A percentile compares a stretch with the other conserved stretches of the same genome.
Conservation (phyloP, 768 basidiomycete genomes). For the Dacryopinax primogenitus region DNA sequence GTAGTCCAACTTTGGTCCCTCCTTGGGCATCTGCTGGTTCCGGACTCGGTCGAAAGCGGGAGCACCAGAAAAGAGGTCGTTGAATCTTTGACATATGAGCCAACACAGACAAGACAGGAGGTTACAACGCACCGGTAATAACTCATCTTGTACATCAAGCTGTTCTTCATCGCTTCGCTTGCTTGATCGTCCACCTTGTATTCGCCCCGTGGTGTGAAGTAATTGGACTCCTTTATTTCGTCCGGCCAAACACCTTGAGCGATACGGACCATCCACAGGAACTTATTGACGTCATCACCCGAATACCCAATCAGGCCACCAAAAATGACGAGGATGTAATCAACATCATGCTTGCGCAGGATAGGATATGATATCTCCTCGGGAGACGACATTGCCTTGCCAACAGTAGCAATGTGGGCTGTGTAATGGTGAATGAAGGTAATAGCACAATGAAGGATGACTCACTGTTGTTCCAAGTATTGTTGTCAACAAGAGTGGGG, state of each 20-base stretch:
- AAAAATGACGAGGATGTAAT: slow-evolving; percentile 94
- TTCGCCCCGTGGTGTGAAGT: slow-evolving; percentile 85
- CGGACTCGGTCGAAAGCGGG: slow-evolving; percentile 76
- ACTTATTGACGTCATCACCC: slow-evolving; percentile 99
- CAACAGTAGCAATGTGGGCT: slow-evolving; percentile 98
- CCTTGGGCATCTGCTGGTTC: slow-evolving; percentile 64
- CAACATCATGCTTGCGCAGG: slow-evolving; percentile 91
- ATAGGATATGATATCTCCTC: slow-evolving; percentile 98
- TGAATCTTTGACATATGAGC: slow-evolving; percentile 42
- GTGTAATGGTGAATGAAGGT: neutral
- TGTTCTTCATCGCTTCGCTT: slow-evolving; percentile 77
- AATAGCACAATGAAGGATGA: slow-evolving; percentile 16
- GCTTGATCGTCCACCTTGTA: slow-evolving; percentile 85
- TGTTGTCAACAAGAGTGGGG: slow-evolving; percentile 93
- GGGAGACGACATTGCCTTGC: slow-evolving; percentile 89
- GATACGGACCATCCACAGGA: slow-evolving; percentile 96
- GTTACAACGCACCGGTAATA: slow-evolving; percentile 60
- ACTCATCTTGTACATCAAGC: slow-evolving; percentile 99
- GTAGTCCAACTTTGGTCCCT: slow-evolving; percentile 72
- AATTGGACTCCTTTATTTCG: slow-evolving; percentile 89
- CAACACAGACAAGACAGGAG: slow-evolving; percentile 12
- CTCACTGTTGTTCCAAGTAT: slow-evolving; percentile 99
- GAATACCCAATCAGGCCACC: slow-evolving; percentile 94
- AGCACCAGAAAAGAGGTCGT: slow-evolving; percentile 69
- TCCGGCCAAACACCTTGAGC: slow-evolving; percentile 96